A percentile compares a stretch with the other conserved stretches of the same genome.
phyloP scores from a whole-genome alignment of 2,329 filamentous ascomycete genomes.

The Trichoderma sp. region DNA sequence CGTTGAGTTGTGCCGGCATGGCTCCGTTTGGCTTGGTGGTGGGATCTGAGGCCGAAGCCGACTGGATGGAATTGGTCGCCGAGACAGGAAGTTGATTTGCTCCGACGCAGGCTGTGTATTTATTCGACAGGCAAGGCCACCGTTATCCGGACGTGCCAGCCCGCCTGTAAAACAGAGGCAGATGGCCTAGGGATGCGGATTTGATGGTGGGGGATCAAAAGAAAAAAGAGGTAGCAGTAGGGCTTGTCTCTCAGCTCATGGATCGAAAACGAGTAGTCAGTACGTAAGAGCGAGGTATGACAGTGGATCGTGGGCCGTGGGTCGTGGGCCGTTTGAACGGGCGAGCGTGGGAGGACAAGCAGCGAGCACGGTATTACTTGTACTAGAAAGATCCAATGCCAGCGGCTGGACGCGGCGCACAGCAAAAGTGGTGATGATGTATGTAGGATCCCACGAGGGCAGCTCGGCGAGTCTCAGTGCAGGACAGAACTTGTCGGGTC shows the following conservation, averaged over 20 bases:
- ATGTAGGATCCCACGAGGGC: background rate
- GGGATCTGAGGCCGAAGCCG: slow-evolving; percentile 17
- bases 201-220: slow-evolving; percentile 17
- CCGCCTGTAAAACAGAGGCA: slow-evolving; percentile 21
- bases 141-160: slow-evolving; percentile 25
- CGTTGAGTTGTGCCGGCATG: slow-evolving; percentile 42
- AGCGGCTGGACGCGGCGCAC: slow-evolving; percentile 26
- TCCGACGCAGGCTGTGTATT: slow-evolving; percentile 17
- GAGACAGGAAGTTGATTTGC: background rate
- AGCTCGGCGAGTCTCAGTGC: slow-evolving; percentile 1
- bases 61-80: slow-evolving; percentile 15
- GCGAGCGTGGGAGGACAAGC: slow-evolving; percentile 9
- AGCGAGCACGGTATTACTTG: background rate
- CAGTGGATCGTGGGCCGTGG: slow-evolving; percentile 27
- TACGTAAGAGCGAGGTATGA: slow-evolving; percentile 38
- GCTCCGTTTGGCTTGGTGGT: slow-evolving; percentile 23
- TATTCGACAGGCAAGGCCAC: slow-evolving; percentile 29
- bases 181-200: slow-evolving; percentile 8
- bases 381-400: slow-evolving; percentile 29
- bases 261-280: slow-evolving; percentile 25
- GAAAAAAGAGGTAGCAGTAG: slow-evolving; percentile 8
- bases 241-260: slow-evolving; percentile 22
- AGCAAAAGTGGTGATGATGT: slow-evolving; percentile 22
- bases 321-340: slow-evolving; percentile 21
- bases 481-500: slow-evolving; percentile 4